These are phyloP conservation scores for Myxozyma melibiosi DNA, from an alignment of 805 yeast genomes.

Conservation along the genomic window DNA sequence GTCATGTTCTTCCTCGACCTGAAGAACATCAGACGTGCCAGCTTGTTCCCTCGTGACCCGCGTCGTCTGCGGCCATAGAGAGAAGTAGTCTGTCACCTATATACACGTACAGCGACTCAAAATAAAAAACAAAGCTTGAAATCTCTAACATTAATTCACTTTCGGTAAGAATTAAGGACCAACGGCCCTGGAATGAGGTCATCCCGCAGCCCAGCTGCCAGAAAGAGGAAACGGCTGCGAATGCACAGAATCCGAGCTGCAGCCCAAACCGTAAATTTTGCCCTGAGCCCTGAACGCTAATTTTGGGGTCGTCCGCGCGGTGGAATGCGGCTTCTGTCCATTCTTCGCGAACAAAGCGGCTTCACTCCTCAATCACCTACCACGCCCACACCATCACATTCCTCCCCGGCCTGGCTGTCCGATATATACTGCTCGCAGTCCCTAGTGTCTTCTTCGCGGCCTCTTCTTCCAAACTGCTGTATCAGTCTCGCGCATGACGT, in stretches of 20 bases:
- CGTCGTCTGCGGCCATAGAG: conserved; percentile 76
- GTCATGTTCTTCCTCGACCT: conserved; percentile 97
- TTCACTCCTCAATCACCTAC: neutral
- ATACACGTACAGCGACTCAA: no score
- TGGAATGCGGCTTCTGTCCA: conserved; percentile 8
- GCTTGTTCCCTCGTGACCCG: conserved; percentile 99
- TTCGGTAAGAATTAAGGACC: no score
- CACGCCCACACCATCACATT: neutral
- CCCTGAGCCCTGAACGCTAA: no score
- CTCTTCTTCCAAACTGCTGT: neutral
- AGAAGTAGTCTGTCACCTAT: no score
- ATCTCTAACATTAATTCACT: no score
- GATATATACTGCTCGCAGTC: neutral
- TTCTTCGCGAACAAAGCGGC: neutral
- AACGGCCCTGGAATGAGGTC: no score
- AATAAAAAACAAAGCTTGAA: no score
- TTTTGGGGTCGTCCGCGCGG: neutral
- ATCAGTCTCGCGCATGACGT: neutral
- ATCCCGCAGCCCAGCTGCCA: no score
- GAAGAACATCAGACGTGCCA: conserved; percentile 98
- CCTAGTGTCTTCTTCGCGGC: neutral
- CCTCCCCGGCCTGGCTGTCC: neutral
- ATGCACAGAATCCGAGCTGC: no score
- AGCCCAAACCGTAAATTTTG: no score
- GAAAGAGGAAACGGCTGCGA: no score